Conservation (phyloP, 495 filamentous ascomycete species). For the Neurospora pannonica region DNA sequence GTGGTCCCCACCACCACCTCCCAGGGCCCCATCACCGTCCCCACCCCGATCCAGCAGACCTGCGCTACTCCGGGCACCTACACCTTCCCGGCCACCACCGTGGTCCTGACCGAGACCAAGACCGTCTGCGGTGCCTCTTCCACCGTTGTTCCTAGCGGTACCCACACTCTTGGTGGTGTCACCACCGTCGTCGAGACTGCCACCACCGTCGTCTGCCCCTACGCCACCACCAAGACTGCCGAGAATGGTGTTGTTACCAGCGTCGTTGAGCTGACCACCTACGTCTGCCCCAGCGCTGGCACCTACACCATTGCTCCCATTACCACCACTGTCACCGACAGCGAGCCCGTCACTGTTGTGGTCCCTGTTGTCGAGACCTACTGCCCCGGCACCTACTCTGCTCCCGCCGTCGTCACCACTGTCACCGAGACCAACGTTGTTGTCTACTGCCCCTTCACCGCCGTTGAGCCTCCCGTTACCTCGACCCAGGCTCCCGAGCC, state of each 20-base stretch:
- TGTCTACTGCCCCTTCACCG: conserved; percentile 62
- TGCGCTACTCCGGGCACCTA: conserved; percentile 66
- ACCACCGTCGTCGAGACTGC: conserved; percentile 61
- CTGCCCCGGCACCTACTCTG: conserved; percentile 65
- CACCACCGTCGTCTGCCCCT: conserved; percentile 67
- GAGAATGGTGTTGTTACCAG: conserved; percentile 56
- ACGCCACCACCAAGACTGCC: conserved; percentile 52
- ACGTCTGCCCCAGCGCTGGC: conserved; percentile 67
- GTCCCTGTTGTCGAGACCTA: conserved; percentile 58
- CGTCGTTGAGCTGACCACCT: conserved; percentile 63
- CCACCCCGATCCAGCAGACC: conserved; percentile 56
- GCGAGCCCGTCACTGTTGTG: conserved; percentile 44
- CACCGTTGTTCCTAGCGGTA: conserved; percentile 54
- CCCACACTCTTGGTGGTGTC: conserved; percentile 66
- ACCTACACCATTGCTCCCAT: conserved; percentile 72
- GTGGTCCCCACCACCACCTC: conserved; percentile 15
- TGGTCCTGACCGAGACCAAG: conserved; percentile 56
- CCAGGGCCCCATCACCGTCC: conserved; percentile 37
- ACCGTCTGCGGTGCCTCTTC: conserved; percentile 57
- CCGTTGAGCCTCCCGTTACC: conserved; percentile 20
- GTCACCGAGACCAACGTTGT: conserved; percentile 59
- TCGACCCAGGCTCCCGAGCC: background rate
- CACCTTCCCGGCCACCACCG: conserved; percentile 69
- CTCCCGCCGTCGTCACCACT: conserved; percentile 55
- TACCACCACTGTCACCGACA: conserved; percentile 48